phyloP scores from a whole-genome alignment of 176 grass and related monocot species.

The Ampelocalamus luodianensis region DNA sequence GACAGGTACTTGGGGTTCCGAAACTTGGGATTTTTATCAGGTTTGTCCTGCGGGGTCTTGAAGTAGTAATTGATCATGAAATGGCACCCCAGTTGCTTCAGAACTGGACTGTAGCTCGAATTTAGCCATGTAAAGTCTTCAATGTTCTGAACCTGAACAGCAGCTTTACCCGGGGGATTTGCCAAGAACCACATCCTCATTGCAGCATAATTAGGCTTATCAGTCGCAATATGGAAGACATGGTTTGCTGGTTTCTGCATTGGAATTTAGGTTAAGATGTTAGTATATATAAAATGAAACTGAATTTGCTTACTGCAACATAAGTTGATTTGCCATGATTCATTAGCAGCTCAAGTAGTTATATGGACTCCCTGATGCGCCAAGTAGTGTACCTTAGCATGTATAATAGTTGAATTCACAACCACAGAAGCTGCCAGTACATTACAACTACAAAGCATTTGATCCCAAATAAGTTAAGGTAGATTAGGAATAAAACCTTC shows the following conservation, averaged over 20 bases:
- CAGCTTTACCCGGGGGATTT: constrained; percentile 54
- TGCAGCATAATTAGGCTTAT: constrained; percentile 80
- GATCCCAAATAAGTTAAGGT: no score
- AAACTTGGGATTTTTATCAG: constrained; percentile 68
- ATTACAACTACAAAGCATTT: no score
- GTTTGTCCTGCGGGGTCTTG: constrained; percentile 42
- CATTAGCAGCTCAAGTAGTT: constrained; percentile 1
- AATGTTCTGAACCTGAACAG: constrained; percentile 72
- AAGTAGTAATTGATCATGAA: constrained; percentile 95
- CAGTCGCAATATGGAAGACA: constrained; percentile 83
- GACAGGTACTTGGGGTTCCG: constrained; percentile 84
- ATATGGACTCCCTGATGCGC: not conserved
- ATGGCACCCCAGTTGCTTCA: constrained; percentile 75
- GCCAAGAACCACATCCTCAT: constrained; percentile 93
- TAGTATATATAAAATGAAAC: constrained; percentile 10
- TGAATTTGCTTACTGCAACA: not conserved
- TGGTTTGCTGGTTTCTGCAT: constrained; percentile 70
- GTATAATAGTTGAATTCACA: constrained; percentile 73
- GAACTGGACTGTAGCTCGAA: constrained; percentile 70
- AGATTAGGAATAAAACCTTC: no score
- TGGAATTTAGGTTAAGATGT: constrained; percentile 4
- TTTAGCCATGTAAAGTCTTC: constrained; percentile 91
- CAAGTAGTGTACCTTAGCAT: constrained; percentile 64
- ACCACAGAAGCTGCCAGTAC: no score
- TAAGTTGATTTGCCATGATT: not conserved